phyloP scores from a whole-genome alignment of 2,329 filamentous ascomycete species.

The Alternaria viburni region DNA sequence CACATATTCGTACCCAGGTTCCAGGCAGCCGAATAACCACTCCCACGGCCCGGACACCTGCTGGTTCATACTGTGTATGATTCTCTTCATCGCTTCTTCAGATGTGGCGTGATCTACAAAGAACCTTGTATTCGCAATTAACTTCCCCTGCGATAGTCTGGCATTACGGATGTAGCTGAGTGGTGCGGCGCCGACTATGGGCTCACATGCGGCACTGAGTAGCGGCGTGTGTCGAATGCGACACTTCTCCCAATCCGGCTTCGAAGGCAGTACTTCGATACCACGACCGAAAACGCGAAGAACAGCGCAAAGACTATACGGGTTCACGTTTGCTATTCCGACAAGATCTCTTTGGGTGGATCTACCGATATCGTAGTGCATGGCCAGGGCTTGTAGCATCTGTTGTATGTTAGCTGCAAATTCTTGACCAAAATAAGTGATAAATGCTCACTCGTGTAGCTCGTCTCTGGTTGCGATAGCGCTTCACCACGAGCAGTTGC shows the following conservation, averaged over 20 bases:
- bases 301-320: constrained; percentile 6
- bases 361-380: constrained; percentile 13
- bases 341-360: not conserved
- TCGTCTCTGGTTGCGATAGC: constrained; percentile 13
- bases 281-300: constrained; percentile 17
- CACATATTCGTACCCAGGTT: constrained; percentile 12
- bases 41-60: constrained; percentile 2
- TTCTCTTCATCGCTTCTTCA: not conserved
- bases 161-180: not conserved
- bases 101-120: constrained; percentile 2
- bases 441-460: constrained; percentile 11
- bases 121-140: constrained; percentile 6
- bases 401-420: not conserved
- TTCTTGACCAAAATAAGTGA: no score
- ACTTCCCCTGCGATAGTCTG: not conserved
- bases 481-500: constrained; percentile 10
- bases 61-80: constrained; percentile 5
- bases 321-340: constrained; percentile 3
- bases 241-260: constrained; percentile 1
- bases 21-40: constrained; percentile 9
- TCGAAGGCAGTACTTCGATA: constrained; percentile 14
- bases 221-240: constrained; percentile 1
- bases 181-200: constrained; percentile 5
- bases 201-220: not conserved
- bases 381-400: constrained; percentile 13